Evolutionary conservation across 108 stramenopile genomes (phyloP).

Genomic region (Bacterosira constricta): DNA sequence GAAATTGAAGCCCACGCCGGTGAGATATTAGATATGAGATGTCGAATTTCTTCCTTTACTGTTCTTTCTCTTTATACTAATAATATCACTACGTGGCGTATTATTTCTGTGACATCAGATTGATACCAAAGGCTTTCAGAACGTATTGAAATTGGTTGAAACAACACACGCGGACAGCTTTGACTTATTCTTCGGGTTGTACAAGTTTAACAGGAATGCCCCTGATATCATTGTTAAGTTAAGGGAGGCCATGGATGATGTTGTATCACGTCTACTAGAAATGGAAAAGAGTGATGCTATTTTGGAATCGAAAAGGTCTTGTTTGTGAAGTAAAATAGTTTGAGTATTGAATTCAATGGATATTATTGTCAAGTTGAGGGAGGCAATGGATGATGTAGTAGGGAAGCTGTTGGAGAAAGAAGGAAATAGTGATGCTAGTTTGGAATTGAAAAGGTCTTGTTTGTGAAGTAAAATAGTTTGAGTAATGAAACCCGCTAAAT

Average conservation of each 20-base stretch:
- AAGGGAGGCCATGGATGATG: slow-evolving; percentile 51
- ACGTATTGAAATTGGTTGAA: slow-evolving; percentile 89
- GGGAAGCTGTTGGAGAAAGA: slow-evolving; percentile 47
- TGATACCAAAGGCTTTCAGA: slow-evolving; percentile 97
- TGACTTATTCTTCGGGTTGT: slow-evolving; percentile 97
- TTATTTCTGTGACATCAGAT: slow-evolving; percentile 54
- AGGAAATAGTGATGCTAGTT: slow-evolving; percentile 23
- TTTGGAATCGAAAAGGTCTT: slow-evolving; percentile 77
- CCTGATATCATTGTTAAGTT: slow-evolving; percentile 46
- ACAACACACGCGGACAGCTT: slow-evolving; percentile 96
- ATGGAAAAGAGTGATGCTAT: slow-evolving; percentile 92
- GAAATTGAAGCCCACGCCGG: slow-evolving; percentile 71
- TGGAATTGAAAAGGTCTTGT: slow-evolving; percentile 14
- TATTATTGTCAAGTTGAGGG: slow-evolving; percentile 48
- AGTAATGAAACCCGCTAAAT: no score
- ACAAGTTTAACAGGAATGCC: slow-evolving; percentile 89
- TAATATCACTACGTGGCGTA: no score
- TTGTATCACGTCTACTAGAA: slow-evolving; percentile 41
- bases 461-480: slow-evolving; percentile 10
- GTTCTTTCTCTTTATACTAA: not conserved
- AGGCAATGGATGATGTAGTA: slow-evolving; percentile 59
- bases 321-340: slow-evolving; percentile 11
- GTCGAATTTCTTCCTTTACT: not conserved
- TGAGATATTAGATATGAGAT: not conserved
- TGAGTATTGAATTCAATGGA: slow-evolving; percentile 49